phyloP scores from a whole-genome alignment of 768 basidiomycete species.

The Filobasidium floriforme region DNA sequence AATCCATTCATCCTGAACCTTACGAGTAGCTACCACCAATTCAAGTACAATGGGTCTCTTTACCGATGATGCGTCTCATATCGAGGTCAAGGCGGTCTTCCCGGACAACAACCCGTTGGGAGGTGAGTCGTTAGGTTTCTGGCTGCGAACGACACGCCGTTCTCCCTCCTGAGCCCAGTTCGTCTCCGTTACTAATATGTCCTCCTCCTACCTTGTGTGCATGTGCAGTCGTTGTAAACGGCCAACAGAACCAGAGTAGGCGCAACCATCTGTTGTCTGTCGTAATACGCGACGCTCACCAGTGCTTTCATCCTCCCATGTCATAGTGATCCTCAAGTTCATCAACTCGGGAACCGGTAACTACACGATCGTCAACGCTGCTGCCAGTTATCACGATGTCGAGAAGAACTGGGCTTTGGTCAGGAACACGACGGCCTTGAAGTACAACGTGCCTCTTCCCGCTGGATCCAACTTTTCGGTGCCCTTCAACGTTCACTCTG shows the following conservation, averaged over 20 bases:
- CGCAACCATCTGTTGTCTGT: too few relatives aligned
- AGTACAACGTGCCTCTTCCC: constrained; percentile 40
- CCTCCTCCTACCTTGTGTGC: background rate
- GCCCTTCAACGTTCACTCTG: constrained; percentile 38
- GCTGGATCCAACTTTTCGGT: constrained; percentile 41
- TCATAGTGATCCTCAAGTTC: constrained; percentile 29
- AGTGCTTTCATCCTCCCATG: too few relatives aligned
- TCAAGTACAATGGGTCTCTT: constrained; percentile 31
- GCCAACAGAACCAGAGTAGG: constrained; percentile 33
- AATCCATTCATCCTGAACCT: background rate
- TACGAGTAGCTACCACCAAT: background rate
- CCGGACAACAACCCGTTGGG: constrained; percentile 41
- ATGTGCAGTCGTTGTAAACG: constrained; percentile 38
- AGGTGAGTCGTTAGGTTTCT: constrained; percentile 27
- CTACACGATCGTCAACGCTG: constrained; percentile 40
- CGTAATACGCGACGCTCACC: too few relatives aligned
- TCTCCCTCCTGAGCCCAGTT: background rate
- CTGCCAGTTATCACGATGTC: constrained; percentile 40
- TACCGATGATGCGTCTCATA: constrained; percentile 32
- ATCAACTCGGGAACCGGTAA: constrained; percentile 37
- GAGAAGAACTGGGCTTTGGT: constrained; percentile 40
- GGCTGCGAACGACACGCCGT: background rate
- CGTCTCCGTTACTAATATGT: background rate
- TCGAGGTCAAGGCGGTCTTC: constrained; percentile 38
- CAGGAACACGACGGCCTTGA: constrained; percentile 37